Evolutionary conservation across 257 asterid genomes (phyloP), one percentile per base, ranked within the genome.

Genomic region (Cruciata laevipes): DNA sequence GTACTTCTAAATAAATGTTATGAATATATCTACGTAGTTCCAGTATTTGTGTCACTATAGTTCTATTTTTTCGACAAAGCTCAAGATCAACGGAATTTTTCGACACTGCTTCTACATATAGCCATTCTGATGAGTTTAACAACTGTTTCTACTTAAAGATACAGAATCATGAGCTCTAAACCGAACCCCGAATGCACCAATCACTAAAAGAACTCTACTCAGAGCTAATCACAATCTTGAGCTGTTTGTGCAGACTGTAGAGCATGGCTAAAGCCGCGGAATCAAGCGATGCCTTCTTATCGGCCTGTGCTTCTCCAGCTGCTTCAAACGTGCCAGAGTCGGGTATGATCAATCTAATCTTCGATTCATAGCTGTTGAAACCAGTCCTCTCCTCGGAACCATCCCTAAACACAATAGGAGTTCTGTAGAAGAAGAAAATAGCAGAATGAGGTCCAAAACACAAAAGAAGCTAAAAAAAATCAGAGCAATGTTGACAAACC

Each of bases 261-360:
- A 94, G 82, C 96, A 90, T 82, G 61, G 42, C 31, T 17, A 85
- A 73, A 7, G 99, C 96, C 74, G 98, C 99, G 21, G 98, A 87
- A 71, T 90, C 99, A 53, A 33, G 79, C n/a, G 99, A 89, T 47
- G 95, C 76, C 83, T 90, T 94, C 84, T 94, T 94, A 71, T 88
- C 97, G 12, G 86, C 79, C 32, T 85, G 85, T 7, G 87, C 85
- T 73, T 87, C 95, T 61, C 99, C 99, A 0, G 40, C 77, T 66
- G 82, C 74, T 74, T 84, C 89, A 51, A 94, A 31, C 10, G 78
- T 61, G 12, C 89, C 88, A 25, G 68, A 76, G 72, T 81, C 80
- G 1, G 99, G 96, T 61, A 94, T 81, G 32, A 83, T 79, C 83
- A 94, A 74, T 53, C 84, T 79, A 76, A 94, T 87, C 38, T 67